Evolutionary conservation across 106 monocot genomes (phyloP), one percentile per base, ranked within the genome.

Genomic region (Apostasia ramifera): DNA sequence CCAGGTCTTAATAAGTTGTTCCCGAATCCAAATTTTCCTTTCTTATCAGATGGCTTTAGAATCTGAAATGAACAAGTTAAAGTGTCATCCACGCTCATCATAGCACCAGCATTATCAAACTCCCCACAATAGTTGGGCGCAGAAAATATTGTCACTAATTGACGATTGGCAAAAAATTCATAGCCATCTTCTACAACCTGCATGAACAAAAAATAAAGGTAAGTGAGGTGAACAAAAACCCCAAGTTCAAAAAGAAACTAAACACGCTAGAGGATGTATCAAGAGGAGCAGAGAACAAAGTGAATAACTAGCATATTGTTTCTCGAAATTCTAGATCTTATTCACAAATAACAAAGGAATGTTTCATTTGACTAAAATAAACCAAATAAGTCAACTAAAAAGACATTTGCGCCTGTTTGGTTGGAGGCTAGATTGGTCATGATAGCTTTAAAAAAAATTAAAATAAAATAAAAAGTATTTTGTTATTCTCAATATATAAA

Each of bases 41-140:
- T 73, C 60, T 73, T 73, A 56, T 73, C 73, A 45, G 73, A 65
- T 55, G 73, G 73, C 40, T 73, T 73, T 6, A 73, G 64, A 55
- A 73, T 73, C 55, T 73, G 73, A 65, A 73, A 73, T 14, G 73
- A 73, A 44, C 73, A 73, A 55, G 73, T 73, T 45, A 73, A 65
- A 38, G 73, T 73, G 38, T 73, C 73, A 56, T 73, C 73, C 4
- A 65, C 73, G 40, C 73, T 73, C 73, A 73, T 73, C 73, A 73
- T 65, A 40, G 73, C 73, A 73, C 73, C 73, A 56, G 73, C 73
- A 73, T 73, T 73, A 64, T 73, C 73, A 47, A 73, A 73, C 51
- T 73, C 73, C 44, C 73, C 73, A 65, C 73, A 73, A 62, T 73
- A 73, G 46, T 73, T 73, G 8, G 73, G 73, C 41, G 73, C 73